Evolutionary conservation across 345 rosid genomes (phyloP).

Genomic region (Gossypium raimondii): DNA sequence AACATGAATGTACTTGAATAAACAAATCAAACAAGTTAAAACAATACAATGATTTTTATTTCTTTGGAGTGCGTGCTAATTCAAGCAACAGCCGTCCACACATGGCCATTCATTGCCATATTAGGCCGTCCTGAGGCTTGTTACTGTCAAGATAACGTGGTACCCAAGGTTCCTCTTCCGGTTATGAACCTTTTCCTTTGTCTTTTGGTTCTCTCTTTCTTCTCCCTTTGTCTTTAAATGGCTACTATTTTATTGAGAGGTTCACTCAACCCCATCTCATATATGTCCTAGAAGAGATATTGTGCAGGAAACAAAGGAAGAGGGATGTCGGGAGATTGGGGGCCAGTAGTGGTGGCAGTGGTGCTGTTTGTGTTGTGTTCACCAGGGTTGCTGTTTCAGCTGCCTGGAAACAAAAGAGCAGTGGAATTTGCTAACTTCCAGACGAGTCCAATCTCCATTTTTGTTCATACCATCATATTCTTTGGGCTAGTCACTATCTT

Average conservation of each 20-base stretch:
- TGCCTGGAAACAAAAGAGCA: conserved; percentile 59
- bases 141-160: background rate
- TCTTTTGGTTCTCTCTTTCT: background rate
- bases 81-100: conserved; percentile 3
- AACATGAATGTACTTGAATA: too few species aligned
- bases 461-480: conserved; percentile 77
- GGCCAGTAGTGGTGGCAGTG: conserved; percentile 77
- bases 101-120: background rate
- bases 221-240: background rate
- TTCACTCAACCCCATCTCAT: background rate
- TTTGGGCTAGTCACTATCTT: conserved; percentile 68
- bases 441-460: conserved; percentile 84
- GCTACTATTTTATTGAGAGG: background rate
- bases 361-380: conserved; percentile 69
- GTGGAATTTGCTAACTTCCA: conserved; percentile 73
- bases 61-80: background rate
- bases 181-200: background rate
- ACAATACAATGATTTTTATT: background rate
- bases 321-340: conserved; percentile 82
- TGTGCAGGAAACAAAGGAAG: background rate
- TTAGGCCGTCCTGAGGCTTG: background rate
- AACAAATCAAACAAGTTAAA: too few species aligned
- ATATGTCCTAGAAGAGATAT: background rate
- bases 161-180: background rate
- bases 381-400: conserved; percentile 73